A percentile compares a stretch with the other conserved stretches of the same genome.
These are phyloP conservation scores for Alnus rubra DNA, from an alignment of 306 rosid genomes.

Conservation along the genomic window DNA sequence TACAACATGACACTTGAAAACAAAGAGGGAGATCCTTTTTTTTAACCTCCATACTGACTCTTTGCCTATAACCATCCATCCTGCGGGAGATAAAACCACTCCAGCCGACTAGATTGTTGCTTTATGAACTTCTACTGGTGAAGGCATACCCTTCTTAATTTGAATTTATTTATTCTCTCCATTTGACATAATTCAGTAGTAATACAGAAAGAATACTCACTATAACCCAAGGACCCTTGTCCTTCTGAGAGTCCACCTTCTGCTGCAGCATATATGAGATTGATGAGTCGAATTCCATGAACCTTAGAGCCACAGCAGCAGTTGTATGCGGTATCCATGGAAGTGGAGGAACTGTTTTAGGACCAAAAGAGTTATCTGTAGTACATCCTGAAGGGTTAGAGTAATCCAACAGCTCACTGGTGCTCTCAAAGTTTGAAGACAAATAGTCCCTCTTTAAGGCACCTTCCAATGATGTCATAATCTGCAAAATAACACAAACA, in stretches of 20 bases:
- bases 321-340: conserved; percentile 78
- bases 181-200: conserved; percentile 3
- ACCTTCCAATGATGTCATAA: conserved; percentile 59
- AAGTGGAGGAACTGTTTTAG: conserved; percentile 45
- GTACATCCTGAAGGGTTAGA: conserved; percentile 30
- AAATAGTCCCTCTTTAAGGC: conserved; percentile 57
- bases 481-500: conserved; percentile 39
- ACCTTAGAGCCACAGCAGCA: conserved; percentile 71
- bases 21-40: neutral
- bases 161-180: neutral
- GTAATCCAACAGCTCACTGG: conserved; percentile 55
- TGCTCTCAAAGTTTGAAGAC: conserved; percentile 56
- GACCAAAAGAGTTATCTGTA: conserved; percentile 23
- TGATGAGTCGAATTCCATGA: conserved; percentile 69
- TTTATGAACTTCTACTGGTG: neutral
- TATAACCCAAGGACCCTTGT: conserved; percentile 38
- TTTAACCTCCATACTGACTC: neutral
- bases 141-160: neutral
- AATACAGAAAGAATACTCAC: conserved; percentile 45
- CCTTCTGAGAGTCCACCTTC: conserved; percentile 51
- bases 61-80: neutral
- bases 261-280: conserved; percentile 47
- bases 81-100: neutral
- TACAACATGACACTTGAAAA: neutral
- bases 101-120: neutral